Percentiles rank a stretch among this genome's conserved stretches.
Conservation (phyloP, 2,329 filamentous ascomycete species). For the Fusarium cicatricum region DNA sequence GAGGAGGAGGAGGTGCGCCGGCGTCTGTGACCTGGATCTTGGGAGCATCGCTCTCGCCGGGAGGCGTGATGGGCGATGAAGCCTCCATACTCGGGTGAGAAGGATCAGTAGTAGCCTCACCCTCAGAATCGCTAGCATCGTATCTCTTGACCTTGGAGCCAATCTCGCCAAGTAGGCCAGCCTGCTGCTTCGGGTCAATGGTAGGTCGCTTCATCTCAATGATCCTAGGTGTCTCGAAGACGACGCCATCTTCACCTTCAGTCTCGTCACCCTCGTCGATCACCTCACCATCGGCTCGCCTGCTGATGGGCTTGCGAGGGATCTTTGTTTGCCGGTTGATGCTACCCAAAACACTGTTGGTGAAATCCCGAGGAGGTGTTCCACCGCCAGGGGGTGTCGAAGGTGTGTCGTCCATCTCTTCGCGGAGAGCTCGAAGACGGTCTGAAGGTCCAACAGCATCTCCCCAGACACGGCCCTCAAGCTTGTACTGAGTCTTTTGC, state of each 20-base stretch:
- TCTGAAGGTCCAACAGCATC: constrained; percentile 87
- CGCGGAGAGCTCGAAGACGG: constrained; percentile 86
- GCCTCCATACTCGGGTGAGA: no score
- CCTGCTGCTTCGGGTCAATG: constrained; percentile 70
- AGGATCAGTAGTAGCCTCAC: constrained; percentile 75
- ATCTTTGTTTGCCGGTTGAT: constrained; percentile 69
- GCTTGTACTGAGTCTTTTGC: constrained; percentile 96
- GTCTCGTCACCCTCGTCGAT: constrained; percentile 61
- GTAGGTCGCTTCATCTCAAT: constrained; percentile 80
- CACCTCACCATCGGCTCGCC: constrained; percentile 51
- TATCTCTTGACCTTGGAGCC: constrained; percentile 76
- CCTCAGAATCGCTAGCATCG: constrained; percentile 77
- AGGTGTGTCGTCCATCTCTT: constrained; percentile 84
- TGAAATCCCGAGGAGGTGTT: constrained; percentile 69
- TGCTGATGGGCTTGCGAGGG: constrained; percentile 61
- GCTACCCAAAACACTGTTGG: constrained; percentile 77
- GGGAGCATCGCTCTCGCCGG: no score
- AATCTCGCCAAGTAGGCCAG: constrained; percentile 74
- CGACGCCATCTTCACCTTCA: constrained; percentile 55
- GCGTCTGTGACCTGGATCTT: no score
- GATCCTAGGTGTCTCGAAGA: constrained; percentile 82
- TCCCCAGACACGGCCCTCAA: constrained; percentile 92
- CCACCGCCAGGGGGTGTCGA: constrained; percentile 57
- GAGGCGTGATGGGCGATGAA: no score
- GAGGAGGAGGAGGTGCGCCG: no score